A percentile compares a stretch with the other conserved stretches of the same genome.
These are phyloP conservation scores for Fraxinus velutina DNA, from an alignment of 305 asterid species.

Conservation along the genomic window DNA sequence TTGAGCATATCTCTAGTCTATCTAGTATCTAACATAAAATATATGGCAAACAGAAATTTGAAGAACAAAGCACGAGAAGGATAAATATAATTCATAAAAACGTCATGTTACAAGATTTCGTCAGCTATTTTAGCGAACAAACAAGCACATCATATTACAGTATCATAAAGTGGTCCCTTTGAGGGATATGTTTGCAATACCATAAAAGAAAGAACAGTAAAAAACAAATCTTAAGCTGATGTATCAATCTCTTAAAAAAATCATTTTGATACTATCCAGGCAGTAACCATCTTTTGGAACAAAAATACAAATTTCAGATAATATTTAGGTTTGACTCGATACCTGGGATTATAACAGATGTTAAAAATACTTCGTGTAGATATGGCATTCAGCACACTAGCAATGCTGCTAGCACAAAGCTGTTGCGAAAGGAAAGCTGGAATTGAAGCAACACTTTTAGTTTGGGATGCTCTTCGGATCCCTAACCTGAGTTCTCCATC, in stretches of 20 bases:
- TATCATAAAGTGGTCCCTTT: not conserved
- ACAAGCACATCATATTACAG: not conserved
- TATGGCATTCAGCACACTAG: constrained; percentile 59
- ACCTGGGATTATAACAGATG: constrained; percentile 93
- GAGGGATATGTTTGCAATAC: not conserved
- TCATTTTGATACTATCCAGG: not conserved
- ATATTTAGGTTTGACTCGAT: constrained; percentile 8
- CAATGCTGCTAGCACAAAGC: constrained; percentile 51
- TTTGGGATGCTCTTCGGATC: constrained; percentile 77
- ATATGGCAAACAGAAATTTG: not conserved
- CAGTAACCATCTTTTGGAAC: not conserved
- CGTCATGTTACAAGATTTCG: not conserved
- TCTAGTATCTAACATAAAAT: not conserved
- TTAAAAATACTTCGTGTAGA: constrained; percentile 49
- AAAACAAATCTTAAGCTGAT: not conserved
- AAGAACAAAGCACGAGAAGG: not conserved
- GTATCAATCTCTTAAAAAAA: not conserved
- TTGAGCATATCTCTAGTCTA: not conserved
- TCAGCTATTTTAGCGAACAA: not conserved
- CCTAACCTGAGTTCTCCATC: constrained; percentile 98
- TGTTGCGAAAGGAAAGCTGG: constrained; percentile 44
- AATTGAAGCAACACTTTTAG: constrained; percentile 46
- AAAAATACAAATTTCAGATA: not conserved
- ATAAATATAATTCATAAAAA: not conserved
- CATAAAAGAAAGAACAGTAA: not conserved